Base-by-base conservation (phyloP, 495 filamentous ascomycete genomes). In the Sabuloglossum arenarium region DNA sequence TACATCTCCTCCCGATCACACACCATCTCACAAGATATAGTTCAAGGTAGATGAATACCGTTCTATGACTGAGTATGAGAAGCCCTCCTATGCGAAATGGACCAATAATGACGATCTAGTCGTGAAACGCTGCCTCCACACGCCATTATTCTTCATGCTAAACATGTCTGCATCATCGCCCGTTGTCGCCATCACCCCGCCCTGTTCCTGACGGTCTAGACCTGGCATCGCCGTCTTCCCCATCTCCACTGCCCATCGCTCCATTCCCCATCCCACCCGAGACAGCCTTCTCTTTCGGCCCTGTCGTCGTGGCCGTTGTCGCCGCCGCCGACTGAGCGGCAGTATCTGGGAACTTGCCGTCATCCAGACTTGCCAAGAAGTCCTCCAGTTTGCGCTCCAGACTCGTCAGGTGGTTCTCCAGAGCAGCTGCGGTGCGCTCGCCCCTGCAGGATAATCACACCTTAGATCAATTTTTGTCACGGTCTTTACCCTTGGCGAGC, bases 331-430 rank as follows among this genome's bases (percentile, higher is more conserved):
- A 3, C 11, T 49, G 45, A 28, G 25, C 47, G 5, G 47, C 23
- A 28, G 47, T 16, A 39, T 39, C 24, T 11, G 47, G 47, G n/a
- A n/a, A n/a, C 47, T 1, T 12, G 14, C 39, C 39, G 27, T 31
- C 50, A 54, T 70, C 68, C 43, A 73, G 57, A 30, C 64, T 67
- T 39, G 73, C 72, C 23, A 79, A 63, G 6, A 79, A 58, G 50
- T 67, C 70, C 55, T 79, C 75, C 37, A 79, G 70, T 61, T 73
- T 78, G 58, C 61, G 69, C 62, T 79, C 75, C 23, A 79, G 60
- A 32, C 47, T 71, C 8, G 69, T 68, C 56, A 79, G 62, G 54
- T 70, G 70, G n/a, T 70, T 65, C 62, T 79, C 76, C n/a, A 79
- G 65, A 54, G 68, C 69, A 11, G 70, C 60, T 27, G 76, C 76